Conservation (phyloP, 192 early-diverging fungal species). For the Umbelopsis sp. region DNA sequence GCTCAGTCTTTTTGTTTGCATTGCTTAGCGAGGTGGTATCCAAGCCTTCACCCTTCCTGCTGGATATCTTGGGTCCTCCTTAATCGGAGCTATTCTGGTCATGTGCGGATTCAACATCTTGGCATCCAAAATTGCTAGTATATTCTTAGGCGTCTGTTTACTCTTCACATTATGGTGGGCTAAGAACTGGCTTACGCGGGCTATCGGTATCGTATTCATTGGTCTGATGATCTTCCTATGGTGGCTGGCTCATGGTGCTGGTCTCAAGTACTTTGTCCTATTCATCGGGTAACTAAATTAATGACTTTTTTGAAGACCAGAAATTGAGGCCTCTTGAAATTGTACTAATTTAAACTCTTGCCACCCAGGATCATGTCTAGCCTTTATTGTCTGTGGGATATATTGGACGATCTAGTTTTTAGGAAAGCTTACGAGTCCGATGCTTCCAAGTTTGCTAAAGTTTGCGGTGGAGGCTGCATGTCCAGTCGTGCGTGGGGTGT, state of each 20-base stretch:
- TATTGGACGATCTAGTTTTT: constrained; percentile 89
- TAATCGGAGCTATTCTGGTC: constrained; percentile 90
- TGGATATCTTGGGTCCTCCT: constrained; percentile 87
- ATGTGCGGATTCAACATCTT: constrained; percentile 89
- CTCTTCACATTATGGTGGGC: constrained; percentile 87
- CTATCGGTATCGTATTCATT: constrained; percentile 80
- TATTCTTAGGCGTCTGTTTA: constrained; percentile 84
- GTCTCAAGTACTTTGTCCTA: constrained; percentile 88
- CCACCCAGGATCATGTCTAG: constrained; percentile 83
- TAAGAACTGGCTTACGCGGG: constrained; percentile 83
- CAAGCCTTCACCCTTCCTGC: constrained; percentile 83
- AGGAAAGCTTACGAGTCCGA: constrained; percentile 96
- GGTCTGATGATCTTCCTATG: constrained; percentile 81
- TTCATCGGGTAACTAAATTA: constrained; percentile 79
- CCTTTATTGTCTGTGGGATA: constrained; percentile 94
- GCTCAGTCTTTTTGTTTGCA: neutral
- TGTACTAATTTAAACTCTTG: neutral
- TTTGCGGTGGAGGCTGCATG: constrained; percentile 62
- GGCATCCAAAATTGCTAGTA: constrained; percentile 85
- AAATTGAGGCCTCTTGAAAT: constrained; percentile 4
- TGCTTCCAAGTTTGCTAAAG: constrained; percentile 81
- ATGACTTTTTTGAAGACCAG: neutral
- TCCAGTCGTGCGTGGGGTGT: constrained; percentile 86
- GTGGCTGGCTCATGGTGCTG: constrained; percentile 74
- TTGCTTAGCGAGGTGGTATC: constrained; percentile 68